Evolutionary conservation across 371 early-diverging fungal species (phyloP).

Genomic region (Homolaphlyctis polyrhiza): DNA sequence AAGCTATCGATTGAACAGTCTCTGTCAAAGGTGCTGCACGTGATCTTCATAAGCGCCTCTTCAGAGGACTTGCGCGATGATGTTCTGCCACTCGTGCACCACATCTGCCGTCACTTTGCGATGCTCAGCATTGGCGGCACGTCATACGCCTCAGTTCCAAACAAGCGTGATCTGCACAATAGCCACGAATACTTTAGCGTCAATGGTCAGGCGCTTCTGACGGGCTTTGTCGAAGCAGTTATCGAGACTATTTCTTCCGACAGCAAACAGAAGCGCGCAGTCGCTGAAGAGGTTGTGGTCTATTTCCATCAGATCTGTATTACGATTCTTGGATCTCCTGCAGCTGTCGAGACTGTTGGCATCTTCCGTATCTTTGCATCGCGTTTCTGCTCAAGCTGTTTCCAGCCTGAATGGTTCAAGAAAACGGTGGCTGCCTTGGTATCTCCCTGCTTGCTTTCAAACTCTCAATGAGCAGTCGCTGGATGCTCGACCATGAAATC

Average conservation of each 20-base stretch:
- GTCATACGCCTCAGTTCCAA: conserved; percentile 19
- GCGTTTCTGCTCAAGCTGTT: conserved; percentile 78
- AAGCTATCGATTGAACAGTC: conserved; percentile 49
- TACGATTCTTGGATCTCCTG: conserved; percentile 50
- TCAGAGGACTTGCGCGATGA: conserved; percentile 59
- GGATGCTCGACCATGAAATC: conserved; percentile 89
- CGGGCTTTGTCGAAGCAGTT: conserved; percentile 69
- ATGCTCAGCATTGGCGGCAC: conserved; percentile 65
- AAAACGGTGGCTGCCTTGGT: conserved; percentile 86
- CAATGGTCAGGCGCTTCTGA: conserved; percentile 14
- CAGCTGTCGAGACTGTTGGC: conserved; percentile 57
- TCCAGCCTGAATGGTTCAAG: conserved; percentile 74
- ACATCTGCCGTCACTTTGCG: conserved; percentile 71
- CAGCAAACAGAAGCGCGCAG: conserved; percentile 51
- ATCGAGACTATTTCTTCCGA: conserved; percentile 75
- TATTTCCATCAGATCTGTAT: conserved; percentile 60
- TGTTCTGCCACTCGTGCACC: conserved; percentile 61
- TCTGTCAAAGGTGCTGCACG: conserved; percentile 53
- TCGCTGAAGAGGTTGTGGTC: conserved; percentile 64
- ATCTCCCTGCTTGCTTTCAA: conserved; percentile 77
- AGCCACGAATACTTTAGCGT: conserved; percentile 1
- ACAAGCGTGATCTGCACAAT: neutral
- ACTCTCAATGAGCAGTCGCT: conserved; percentile 75
- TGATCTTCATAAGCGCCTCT: conserved; percentile 56
- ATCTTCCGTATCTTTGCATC: conserved; percentile 74